Percentiles rank a stretch among this genome's conserved stretches.
These are phyloP conservation scores for Ceratopteris richardii DNA, from an alignment of 75 land plant genomes.

Conservation along the genomic window DNA sequence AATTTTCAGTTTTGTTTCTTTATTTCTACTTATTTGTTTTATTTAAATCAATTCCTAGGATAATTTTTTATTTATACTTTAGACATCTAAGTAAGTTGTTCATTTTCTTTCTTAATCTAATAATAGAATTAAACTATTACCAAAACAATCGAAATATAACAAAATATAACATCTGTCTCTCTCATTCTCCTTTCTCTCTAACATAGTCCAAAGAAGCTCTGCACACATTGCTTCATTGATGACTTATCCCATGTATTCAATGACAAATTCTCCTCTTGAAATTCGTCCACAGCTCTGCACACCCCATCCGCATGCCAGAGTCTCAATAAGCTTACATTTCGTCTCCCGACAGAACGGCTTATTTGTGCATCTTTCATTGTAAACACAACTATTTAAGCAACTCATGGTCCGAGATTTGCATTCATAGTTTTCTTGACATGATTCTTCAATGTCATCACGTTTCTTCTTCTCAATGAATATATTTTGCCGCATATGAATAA, in stretches of 20 bases:
- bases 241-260: conserved; percentile 97
- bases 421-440: conserved; percentile 70
- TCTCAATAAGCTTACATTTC: conserved; percentile 75
- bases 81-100: too few species aligned
- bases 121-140: too few species aligned
- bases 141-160: too few species aligned
- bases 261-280: conserved; percentile 68
- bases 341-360: conserved; percentile 82
- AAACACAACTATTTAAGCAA: conserved; percentile 73
- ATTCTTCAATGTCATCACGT: conserved; percentile 43
- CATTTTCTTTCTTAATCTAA: too few species aligned
- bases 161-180: too few species aligned
- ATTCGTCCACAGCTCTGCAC: conserved; percentile 63
- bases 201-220: conserved; percentile 91
- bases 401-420: conserved; percentile 93
- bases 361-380: conserved; percentile 67
- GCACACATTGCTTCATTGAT: conserved; percentile 91
- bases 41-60: too few species aligned
- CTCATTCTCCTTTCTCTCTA: conserved; percentile 52
- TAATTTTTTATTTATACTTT: too few species aligned
- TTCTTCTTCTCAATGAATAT: conserved; percentile 77
- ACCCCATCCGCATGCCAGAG: conserved; percentile 92
- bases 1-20: too few species aligned
- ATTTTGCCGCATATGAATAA: conserved; percentile 77
- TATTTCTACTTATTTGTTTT: too few species aligned